Percentiles rank a stretch among this genome's conserved stretches.
phyloP scores from a whole-genome alignment of 345 rosid genomes.

The Tarenaya hassleriana region DNA sequence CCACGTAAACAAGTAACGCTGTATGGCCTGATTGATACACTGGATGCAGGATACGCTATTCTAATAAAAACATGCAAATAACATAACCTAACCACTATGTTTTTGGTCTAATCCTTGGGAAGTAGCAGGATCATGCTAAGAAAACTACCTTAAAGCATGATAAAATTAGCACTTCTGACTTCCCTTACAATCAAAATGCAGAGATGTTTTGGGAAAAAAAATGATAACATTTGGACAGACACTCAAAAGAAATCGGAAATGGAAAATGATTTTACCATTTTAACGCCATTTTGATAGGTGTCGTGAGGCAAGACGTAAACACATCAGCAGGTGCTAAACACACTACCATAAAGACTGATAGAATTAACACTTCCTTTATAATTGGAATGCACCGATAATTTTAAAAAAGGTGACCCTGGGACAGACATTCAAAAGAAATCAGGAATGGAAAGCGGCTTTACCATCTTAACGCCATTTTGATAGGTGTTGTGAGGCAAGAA shows the following conservation, averaged over 20 bases:
- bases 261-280: slow-evolving; percentile 52
- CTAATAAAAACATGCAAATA: too few relatives aligned
- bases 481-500: slow-evolving; percentile 90
- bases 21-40: too few relatives aligned
- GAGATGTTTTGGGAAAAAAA: not conserved
- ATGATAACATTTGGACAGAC: not conserved
- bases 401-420: not conserved
- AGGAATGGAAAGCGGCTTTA: slow-evolving; percentile 22
- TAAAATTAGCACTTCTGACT: too few relatives aligned
- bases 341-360: not conserved
- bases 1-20: too few relatives aligned
- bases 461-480: slow-evolving; percentile 95
- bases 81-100: too few relatives aligned
- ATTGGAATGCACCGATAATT: not conserved
- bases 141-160: not conserved
- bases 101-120: too few relatives aligned
- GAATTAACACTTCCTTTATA: too few relatives aligned
- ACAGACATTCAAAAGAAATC: slow-evolving; percentile 3
- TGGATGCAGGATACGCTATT: too few relatives aligned
- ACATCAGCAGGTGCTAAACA: too few relatives aligned
- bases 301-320: slow-evolving; percentile 88
- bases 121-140: too few relatives aligned
- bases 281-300: slow-evolving; percentile 93
- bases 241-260: slow-evolving; percentile 9
- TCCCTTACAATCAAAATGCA: not conserved